Evolutionary conservation across 352 stramenopile species (phyloP), one percentile per base, ranked within the genome.

Genomic region (Elongisporangium anandrum): DNA sequence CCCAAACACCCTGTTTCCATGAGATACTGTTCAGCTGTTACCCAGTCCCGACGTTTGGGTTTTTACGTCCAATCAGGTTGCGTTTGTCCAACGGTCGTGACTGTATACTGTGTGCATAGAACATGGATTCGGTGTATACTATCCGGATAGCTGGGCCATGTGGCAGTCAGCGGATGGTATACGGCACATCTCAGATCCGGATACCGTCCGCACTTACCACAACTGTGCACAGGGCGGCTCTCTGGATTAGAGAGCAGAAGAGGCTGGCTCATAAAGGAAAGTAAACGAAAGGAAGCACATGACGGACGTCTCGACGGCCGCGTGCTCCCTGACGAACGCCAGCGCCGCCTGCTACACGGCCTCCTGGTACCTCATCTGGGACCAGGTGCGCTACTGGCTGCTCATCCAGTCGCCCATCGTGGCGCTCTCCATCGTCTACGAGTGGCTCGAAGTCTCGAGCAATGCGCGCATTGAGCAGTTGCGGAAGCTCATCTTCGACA

Each of bases 301-400:
- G 8, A 48, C 12, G 13, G 21, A 26, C 5, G 34, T 29, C 47
- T 23, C 47, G 20, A 48, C 22, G 19, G 50, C 65, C 4, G 79
- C 76, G 7, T 94, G 85, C 59, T 73, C 64, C 45, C 75, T 95
- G 65, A 79, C 81, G 10, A 59, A 88, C 68, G 59, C 67, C 56
- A 74, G 67, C 21, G 64, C 72, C 0, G 66, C 59, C 13, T 95
- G 86, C 67, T 95, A 85, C 66, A 91, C 84, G 56, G 86, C 86
- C 3, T 89, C 82, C 26, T 95, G 86, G 86, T 82, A 79, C 62
- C 77, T 95, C 57, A 72, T 93, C 17, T 88, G 83, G 72, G 76
- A 86, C 67, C 86, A 95, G 63, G 61, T 93, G 19, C 84, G 80
- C 55, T 87, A 83, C 55, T 95, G 80, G 79, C 64, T 88, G 62